Evolutionary conservation across 805 yeast genomes (phyloP), one percentile per base, ranked within the genome.

Genomic region (Helenozyma rhizophorensis): DNA sequence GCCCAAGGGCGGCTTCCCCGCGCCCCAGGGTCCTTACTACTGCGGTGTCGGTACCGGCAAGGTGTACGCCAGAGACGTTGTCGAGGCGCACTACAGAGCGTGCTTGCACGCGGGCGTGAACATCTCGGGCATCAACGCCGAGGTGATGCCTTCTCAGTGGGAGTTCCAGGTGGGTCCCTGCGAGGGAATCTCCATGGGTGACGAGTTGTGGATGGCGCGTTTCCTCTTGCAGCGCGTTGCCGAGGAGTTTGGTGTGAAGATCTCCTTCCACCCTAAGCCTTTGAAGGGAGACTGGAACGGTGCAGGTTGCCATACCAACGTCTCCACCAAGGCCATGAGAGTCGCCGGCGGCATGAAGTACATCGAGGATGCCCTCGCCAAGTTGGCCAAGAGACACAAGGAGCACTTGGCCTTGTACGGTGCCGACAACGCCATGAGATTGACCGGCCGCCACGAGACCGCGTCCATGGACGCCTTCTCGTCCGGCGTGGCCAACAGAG

Each of bases 121-220:
- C 60, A 81, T 90, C 50, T 83, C 95, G 33, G 98, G 98, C 74
- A 89, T 93, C 65, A 90, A 93, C 66, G 98, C 97, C 53, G 98
- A 90, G 76, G 98, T 90, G 47, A 93, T 90, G 97, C 98, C 98
- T 40, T 88, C 97, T 41, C 98, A 90, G 76, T 90, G 98, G 98
- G 98, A 90, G 74, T 90, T 85, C 85, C 98, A 90, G 76, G 97
- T 90, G 50, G 98, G 98, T 56, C 97, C 98, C 48, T 87, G 96
- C 68, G 77, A 68, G 47, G 98, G 98, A 58, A 90, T 93, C 62
- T 65, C 68, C 51, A 90, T 90, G 97, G 97, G 97, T 63, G 98
- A 90, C 66, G 83, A 90, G 67, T 78, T 93, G 62, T 90, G 97
- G 90, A 76, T 89, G 59, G 93, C 96, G 41, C 82, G 98, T 68